Evolutionary conservation across 306 rosid genomes (phyloP).

Genomic region (Carpinus fangiana): DNA sequence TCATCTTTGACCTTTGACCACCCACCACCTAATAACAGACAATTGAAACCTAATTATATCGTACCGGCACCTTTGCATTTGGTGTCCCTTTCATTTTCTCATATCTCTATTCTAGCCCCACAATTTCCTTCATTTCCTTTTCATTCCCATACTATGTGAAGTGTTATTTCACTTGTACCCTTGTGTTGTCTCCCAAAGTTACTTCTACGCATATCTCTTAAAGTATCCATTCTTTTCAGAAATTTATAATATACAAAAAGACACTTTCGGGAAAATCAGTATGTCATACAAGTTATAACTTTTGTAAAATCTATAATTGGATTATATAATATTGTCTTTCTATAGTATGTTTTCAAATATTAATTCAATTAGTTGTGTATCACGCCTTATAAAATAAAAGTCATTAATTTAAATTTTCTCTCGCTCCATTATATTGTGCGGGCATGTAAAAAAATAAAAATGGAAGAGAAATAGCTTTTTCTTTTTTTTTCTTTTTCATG

Average conservation of each 20-base stretch:
- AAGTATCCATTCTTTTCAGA: background rate
- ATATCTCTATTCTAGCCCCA: slow-evolving; percentile 1
- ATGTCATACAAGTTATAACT: too few species aligned
- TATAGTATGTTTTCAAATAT: too few species aligned
- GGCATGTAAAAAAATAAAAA: too few species aligned
- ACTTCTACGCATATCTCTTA: background rate
- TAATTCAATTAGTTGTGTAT: too few species aligned
- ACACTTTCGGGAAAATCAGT: background rate
- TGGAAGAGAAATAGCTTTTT: too few species aligned
- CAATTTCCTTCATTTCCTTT: background rate
- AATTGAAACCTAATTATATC: slow-evolving; percentile 33
- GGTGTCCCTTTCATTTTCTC: slow-evolving; percentile 19
- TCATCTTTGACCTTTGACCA: slow-evolving; percentile 90
- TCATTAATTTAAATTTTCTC: too few species aligned
- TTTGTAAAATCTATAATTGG: too few species aligned
- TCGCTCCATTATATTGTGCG: too few species aligned
- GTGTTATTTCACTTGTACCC: background rate
- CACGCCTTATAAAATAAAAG: too few species aligned
- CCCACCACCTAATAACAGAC: slow-evolving; percentile 39
- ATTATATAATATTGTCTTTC: too few species aligned
- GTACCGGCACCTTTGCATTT: slow-evolving; percentile 17
- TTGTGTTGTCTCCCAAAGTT: too few species aligned
- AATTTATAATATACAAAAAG: background rate
- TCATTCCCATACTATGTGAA: background rate
- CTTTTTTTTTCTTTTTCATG: background rate